Percentiles rank a stretch among this genome's conserved stretches.
Conservation (phyloP, 1,284 basidiomycete genomes). For the Cystobasidium pallidum region DNA sequence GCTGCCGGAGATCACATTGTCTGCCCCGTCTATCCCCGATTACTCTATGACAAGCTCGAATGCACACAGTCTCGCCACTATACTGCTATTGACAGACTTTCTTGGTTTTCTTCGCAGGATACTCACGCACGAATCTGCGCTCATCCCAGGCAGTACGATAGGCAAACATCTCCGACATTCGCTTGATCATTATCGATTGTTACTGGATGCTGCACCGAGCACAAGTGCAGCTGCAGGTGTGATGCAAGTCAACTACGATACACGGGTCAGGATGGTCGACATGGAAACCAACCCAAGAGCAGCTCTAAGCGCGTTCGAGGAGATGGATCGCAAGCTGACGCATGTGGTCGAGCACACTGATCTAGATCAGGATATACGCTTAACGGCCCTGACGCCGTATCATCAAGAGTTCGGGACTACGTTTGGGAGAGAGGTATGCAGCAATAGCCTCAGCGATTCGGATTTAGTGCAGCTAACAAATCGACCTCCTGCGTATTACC, state of each 20-base stretch:
- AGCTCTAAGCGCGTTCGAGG: constrained; percentile 66
- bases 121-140: constrained; percentile 30
- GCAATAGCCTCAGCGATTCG: neutral
- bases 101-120: constrained; percentile 1
- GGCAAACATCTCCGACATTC: constrained; percentile 41
- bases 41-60: neutral
- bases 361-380: constrained; percentile 64
- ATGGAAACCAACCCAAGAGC: constrained; percentile 71
- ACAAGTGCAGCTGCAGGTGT: constrained; percentile 17
- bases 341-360: constrained; percentile 52
- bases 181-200: constrained; percentile 35
- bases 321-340: constrained; percentile 55
- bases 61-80: neutral
- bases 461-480: neutral
- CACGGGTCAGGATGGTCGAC: constrained; percentile 71
- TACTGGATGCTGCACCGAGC: constrained; percentile 25
- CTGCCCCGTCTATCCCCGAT: neutral
- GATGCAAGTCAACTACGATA: constrained; percentile 68
- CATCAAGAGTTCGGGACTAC: constrained; percentile 72
- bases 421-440: constrained; percentile 72
- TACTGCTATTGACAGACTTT: neutral
- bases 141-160: constrained; percentile 39
- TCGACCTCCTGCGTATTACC: neutral
- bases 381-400: constrained; percentile 77
- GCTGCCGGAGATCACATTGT: neutral